Percentiles rank a stretch among this genome's conserved stretches.
These are phyloP conservation scores for Vitis hybrid DNA, from an alignment of 177 flowering plant species.

Conservation along the genomic window DNA sequence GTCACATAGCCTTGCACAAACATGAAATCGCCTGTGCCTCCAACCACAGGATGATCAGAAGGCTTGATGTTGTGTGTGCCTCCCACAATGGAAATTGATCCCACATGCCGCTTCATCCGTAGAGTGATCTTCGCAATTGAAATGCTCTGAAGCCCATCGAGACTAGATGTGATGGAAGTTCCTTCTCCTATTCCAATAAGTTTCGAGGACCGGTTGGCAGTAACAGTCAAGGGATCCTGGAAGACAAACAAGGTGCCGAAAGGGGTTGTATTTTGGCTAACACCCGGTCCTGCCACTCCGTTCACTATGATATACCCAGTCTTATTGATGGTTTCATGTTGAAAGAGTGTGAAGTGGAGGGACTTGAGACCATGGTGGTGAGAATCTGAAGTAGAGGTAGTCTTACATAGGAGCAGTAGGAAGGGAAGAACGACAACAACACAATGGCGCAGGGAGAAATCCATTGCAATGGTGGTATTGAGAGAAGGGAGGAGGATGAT, in stretches of 20 bases:
- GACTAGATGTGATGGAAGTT: conserved; percentile 29
- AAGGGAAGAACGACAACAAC: conserved; percentile 6
- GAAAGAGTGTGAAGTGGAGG: conserved; percentile 22
- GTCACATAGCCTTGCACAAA: conserved; percentile 47
- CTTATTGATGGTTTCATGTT: conserved; percentile 44
- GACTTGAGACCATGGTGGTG: conserved; percentile 9
- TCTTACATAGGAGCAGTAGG: not conserved
- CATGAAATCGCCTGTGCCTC: conserved; percentile 48
- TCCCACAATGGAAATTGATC: conserved; percentile 40
- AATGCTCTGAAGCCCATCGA: conserved; percentile 37
- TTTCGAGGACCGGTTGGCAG: conserved; percentile 24
- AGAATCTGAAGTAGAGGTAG: not conserved
- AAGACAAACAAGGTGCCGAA: conserved; percentile 44
- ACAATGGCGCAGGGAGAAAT: not conserved
- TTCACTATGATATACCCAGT: conserved; percentile 35
- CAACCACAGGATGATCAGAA: conserved; percentile 41
- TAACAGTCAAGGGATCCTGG: conserved; percentile 29
- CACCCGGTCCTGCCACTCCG: conserved; percentile 26
- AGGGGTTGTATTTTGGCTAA: conserved; percentile 23
- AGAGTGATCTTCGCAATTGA: conserved; percentile 38
- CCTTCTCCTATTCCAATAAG: conserved; percentile 33
- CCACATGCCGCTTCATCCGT: conserved; percentile 28
- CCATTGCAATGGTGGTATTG: not conserved
- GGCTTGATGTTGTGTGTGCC: conserved; percentile 36
- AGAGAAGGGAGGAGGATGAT: not conserved